Percentiles rank a stretch among this genome's conserved stretches.
Conservation (phyloP, 2,329 filamentous ascomycete species). For the Scytalidium lignicola region DNA sequence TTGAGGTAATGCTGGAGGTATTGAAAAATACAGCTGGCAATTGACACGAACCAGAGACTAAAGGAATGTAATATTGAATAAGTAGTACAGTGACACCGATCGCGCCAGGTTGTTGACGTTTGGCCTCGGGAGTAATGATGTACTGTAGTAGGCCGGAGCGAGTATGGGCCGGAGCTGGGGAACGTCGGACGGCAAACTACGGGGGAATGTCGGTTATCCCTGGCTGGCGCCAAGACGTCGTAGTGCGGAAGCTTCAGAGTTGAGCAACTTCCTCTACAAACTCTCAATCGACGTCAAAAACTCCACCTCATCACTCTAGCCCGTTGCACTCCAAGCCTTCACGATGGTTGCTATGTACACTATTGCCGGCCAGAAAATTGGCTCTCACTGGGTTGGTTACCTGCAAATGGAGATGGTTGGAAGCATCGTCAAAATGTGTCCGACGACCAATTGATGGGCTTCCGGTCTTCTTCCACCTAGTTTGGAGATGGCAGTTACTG, state of each 20-base stretch:
- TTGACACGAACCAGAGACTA: not conserved
- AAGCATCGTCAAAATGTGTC: not conserved
- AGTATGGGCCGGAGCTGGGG: too few relatives aligned
- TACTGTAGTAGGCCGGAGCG: not conserved
- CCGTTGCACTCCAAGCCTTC: slow-evolving; percentile 12
- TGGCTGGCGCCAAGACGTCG: not conserved
- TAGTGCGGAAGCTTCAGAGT: slow-evolving; percentile 1
- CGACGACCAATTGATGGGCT: not conserved
- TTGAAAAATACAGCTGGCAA: not conserved
- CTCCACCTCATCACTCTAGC: slow-evolving; percentile 2
- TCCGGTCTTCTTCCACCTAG: not conserved
- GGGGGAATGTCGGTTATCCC: not conserved
- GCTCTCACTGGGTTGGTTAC: slow-evolving; percentile 27
- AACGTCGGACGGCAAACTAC: not conserved
- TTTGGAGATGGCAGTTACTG: not conserved
- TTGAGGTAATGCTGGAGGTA: not conserved
- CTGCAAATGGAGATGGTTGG: not conserved
- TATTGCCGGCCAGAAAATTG: slow-evolving; percentile 28
- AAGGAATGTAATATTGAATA: not conserved
- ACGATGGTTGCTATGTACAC: slow-evolving; percentile 28
- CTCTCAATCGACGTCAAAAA: slow-evolving; percentile 15
- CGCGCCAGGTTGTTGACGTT: too few relatives aligned
- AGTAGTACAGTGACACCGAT: not conserved
- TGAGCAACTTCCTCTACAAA: slow-evolving; percentile 14
- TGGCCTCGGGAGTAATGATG: not conserved